Evolutionary conservation across 2,329 filamentous ascomycete species (phyloP), one percentile per base, ranked within the genome.

Genomic region (Monilinia polystroma): DNA sequence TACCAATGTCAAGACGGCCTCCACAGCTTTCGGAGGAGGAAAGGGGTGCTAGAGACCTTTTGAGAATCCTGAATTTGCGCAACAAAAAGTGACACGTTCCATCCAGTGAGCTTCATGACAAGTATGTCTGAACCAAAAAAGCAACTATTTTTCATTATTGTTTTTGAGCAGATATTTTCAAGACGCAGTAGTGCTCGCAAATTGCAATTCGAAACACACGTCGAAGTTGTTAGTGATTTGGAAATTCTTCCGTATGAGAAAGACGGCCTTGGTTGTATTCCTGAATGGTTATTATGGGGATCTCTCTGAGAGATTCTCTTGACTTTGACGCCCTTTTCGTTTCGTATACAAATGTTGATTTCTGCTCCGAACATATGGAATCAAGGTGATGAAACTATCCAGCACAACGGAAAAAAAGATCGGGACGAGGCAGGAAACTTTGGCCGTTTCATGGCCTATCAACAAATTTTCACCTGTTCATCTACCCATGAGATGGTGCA

Each of bases 11-110:
- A 26, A 45, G 2, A 10, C 29, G 51, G n/a, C 3, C 8, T 51
- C 14, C 23, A 29, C 23, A 67, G 32, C 66, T 62, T 58, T 72
- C 70, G 10, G 67, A 69, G 4, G 72, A 75, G 59, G 72, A 74
- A 57, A 70, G 63, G 41, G 72, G 72, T 23, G 72, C 71, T 8
- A 72, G 71, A 55, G 70, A 70, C 54, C 71, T 76, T 8, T 75
- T 77, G 73, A 70, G 75, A 54, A 76, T 77, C 60, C 70, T 70
- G 8, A 77, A 75, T 68, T 60, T 77, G 64, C 70, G 76, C 26
- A 76, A 76, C 66, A 65, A 60, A 16, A 69, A 70, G 59, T 74
- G 56, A 74, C 23, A 32, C 14, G 16, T 55, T 23, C 10, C 10
- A 56, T 23, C 32, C 5, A 56, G 8, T 60, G n/a, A 23, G 38